These are phyloP conservation scores for Colletotrichum tanaceti DNA, from an alignment of 2,329 filamentous ascomycete genomes.

Conservation along the genomic window DNA sequence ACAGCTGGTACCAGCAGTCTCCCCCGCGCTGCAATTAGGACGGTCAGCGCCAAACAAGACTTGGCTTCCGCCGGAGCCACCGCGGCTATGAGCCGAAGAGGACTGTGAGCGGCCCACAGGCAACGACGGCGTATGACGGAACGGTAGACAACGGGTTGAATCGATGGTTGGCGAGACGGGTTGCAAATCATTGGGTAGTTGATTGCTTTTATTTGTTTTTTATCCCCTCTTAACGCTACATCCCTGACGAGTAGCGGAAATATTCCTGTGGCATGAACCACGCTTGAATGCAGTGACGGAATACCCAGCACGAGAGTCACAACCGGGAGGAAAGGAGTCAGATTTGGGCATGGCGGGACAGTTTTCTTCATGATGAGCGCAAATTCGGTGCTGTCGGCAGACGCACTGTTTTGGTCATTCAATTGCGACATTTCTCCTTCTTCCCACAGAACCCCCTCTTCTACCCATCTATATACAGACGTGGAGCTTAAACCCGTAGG, in stretches of 20 bases:
- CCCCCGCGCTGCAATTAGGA: constrained; percentile 67
- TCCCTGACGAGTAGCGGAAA: constrained; percentile 31
- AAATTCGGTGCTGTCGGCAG: constrained; percentile 14
- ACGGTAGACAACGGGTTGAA: constrained; percentile 46
- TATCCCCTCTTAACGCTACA: constrained; percentile 38
- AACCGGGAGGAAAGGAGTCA: constrained; percentile 40
- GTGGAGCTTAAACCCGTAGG: constrained; percentile 9
- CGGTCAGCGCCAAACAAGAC: constrained; percentile 68
- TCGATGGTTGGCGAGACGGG: constrained; percentile 22
- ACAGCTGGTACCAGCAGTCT: constrained; percentile 60
- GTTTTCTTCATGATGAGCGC: constrained; percentile 37
- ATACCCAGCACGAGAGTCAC: constrained; percentile 40
- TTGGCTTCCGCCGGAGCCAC: constrained; percentile 69
- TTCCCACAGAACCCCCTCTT: constrained; percentile 21
- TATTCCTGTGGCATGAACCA: constrained; percentile 37
- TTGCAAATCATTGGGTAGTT: constrained; percentile 39
- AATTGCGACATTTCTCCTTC: constrained; percentile 34
- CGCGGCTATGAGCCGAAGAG: constrained; percentile 68
- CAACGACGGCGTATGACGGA: background rate
- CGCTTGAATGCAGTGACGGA: constrained; percentile 40
- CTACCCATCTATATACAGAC: constrained; percentile 35
- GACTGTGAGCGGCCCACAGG: constrained; percentile 7
- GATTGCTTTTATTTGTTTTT: constrained; percentile 31
- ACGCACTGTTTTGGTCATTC: constrained; percentile 9
- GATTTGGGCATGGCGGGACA: constrained; percentile 38